phyloP scores from a whole-genome alignment of 805 yeast genomes.

The Cyberlindnera americana region DNA sequence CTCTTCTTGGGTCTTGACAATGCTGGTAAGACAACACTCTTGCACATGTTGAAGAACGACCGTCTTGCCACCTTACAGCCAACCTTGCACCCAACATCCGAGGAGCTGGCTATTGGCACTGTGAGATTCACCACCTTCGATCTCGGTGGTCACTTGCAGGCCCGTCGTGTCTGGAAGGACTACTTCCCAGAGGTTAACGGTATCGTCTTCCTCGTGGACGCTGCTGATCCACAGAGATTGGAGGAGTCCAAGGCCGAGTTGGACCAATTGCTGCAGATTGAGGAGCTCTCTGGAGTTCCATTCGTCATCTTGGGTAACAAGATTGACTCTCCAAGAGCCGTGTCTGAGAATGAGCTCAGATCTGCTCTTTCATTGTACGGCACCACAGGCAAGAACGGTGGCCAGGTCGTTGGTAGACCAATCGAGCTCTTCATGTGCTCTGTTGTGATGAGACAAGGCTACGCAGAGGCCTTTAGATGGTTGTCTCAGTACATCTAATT shows the following conservation, averaged over 20 bases:
- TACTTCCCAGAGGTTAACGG: constrained; percentile 99
- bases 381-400: constrained; percentile 87
- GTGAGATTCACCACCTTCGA: constrained; percentile 97
- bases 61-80: constrained; percentile 97
- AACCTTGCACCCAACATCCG: constrained; percentile 97
- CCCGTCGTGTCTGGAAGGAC: constrained; percentile 99
- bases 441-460: constrained; percentile 97
- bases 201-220: constrained; percentile 92
- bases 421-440: constrained; percentile 97
- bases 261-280: constrained; percentile 88
- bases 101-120: constrained; percentile 94
- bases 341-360: constrained; percentile 90
- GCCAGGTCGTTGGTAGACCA: constrained; percentile 74
- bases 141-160: constrained; percentile 97
- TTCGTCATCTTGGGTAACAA: constrained; percentile 94
- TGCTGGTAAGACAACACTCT: constrained; percentile 92
- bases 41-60: constrained; percentile 88
- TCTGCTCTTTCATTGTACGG: constrained; percentile 81
- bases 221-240: constrained; percentile 94
- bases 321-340: constrained; percentile 92
- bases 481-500: constrained; percentile 85
- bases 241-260: constrained; percentile 93
- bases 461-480: constrained; percentile 98
- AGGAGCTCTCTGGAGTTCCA: constrained; percentile 86
- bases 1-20: constrained; percentile 95